Evolutionary conservation across 345 rosid genomes (phyloP), one percentile per base, ranked within the genome.

Genomic region (Triadica sebifera): DNA sequence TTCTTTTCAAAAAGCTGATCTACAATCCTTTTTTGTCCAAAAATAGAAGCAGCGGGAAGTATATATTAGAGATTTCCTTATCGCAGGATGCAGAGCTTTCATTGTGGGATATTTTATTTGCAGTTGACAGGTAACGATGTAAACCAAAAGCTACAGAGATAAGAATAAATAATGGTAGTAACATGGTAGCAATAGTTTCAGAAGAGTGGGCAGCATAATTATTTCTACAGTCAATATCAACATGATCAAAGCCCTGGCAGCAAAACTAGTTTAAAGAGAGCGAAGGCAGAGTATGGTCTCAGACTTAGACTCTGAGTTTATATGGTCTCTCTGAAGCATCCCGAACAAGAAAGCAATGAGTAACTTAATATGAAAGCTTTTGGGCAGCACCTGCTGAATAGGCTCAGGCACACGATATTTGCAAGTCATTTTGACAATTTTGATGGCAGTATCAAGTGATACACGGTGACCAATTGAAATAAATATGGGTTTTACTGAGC

Each of bases 341-440:
- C n/a, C 24, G 13, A 13, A 19, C 6, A 45, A 25, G 29, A 20
- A 25, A 58, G 5, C 2, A 24, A 11, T 45, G 29, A 22, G 34
- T 43, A 20, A 65, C 12, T 19, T 11, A 24, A 55, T 29, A 29
- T 65, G 57, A 25, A 52, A 20, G 9, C 41, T n/a, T 6, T 45
- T 29, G 47, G 70, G 69, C 8, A 17, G 75, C 78, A 92, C 98
- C 95, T 92, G 98, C 70, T 98, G 87, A 47, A 89, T 80, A 72
- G 98, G 97, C 84, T 94, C 98, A 5, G 97, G 98, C 63, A 89
- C 85, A 74, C 93, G 95, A 77, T 81, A 86, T 72, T 85, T 91
- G 86, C 98, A 94, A 71, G 89, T 88, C 88, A 84, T 77, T 53
- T 84, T 80, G 49, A 89, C 93, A 78, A 91, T 81, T 70, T 61